phyloP scores from a whole-genome alignment of 202 grass and related monocot genomes.

The Panicum hallii region DNA sequence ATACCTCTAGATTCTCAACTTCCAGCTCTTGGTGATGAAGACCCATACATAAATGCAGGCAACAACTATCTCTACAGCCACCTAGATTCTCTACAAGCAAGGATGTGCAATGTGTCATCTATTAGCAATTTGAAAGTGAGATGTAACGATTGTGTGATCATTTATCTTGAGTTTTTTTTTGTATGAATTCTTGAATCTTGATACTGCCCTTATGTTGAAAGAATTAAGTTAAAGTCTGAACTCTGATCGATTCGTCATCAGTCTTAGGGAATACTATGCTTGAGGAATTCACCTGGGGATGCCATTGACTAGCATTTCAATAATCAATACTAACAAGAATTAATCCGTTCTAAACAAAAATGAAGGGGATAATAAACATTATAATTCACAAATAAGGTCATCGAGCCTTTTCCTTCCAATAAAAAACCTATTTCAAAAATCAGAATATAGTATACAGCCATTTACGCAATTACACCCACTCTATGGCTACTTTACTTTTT shows the following conservation, averaged over 20 bases:
- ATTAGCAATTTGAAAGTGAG: neutral
- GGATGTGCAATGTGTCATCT: neutral
- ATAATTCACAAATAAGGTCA: too few relatives aligned
- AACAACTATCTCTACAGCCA: neutral
- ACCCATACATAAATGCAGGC: neutral
- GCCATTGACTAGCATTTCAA: neutral
- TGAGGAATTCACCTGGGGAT: neutral
- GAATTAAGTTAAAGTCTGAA: neutral
- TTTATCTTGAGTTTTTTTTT: neutral
- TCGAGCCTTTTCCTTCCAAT: slow-evolving; percentile 1
- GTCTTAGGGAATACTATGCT: neutral
- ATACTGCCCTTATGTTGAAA: neutral
- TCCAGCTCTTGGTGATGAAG: neutral
- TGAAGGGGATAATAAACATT: neutral
- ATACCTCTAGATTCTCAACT: neutral
- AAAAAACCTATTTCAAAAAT: slow-evolving; percentile 5
- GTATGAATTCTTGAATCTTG: neutral
- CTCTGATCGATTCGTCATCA: neutral
- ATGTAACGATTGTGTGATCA: neutral
- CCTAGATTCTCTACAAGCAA: neutral
- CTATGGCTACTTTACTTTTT: slow-evolving; percentile 21
- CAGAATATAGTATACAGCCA: slow-evolving; percentile 17
- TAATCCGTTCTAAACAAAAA: too few relatives aligned
- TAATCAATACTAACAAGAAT: neutral
- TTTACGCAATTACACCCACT: slow-evolving; percentile 22